phyloP scores from a whole-genome alignment of 345 rosid genomes.

The Luvunga scandens region DNA sequence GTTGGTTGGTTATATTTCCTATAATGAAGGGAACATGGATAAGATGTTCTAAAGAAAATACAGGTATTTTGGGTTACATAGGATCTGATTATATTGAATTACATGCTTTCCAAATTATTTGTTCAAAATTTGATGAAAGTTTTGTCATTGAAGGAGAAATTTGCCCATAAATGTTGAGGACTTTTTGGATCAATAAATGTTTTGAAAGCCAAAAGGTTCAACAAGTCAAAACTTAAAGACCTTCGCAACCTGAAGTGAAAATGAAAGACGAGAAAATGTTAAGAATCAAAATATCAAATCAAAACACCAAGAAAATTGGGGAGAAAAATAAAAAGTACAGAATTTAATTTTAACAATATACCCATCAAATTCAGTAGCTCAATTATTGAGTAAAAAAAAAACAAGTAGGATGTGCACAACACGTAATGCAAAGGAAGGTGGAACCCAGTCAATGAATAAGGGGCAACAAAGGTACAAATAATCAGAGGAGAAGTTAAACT shows the following conservation, averaged over 20 bases:
- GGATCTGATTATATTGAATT: no score
- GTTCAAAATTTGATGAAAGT: neutral
- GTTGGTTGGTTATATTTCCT: neutral
- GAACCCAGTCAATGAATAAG: constrained; percentile 29
- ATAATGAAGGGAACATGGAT: neutral
- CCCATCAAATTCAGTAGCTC: constrained; percentile 25
- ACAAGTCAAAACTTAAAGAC: constrained; percentile 20
- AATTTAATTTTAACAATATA: neutral
- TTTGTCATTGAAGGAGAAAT: neutral
- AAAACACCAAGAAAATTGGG: constrained; percentile 3
- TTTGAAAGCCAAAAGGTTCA: neutral
- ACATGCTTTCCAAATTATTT: neutral
- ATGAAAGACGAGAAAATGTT: neutral
- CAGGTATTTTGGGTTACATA: no score
- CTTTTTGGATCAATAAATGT: neutral
- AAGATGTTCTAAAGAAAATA: no score
- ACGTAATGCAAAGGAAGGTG: constrained; percentile 13
- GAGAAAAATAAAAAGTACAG: no score
- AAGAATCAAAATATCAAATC: neutral
- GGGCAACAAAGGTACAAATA: constrained; percentile 19
- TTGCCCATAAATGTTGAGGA: neutral
- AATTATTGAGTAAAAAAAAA: constrained; percentile 27
- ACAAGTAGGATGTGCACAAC: constrained; percentile 8
- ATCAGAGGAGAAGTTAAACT: neutral
- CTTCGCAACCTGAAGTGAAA: neutral